Evolutionary conservation across 768 basidiomycete species (phyloP).

Genomic region (Amyloporia xantha): DNA sequence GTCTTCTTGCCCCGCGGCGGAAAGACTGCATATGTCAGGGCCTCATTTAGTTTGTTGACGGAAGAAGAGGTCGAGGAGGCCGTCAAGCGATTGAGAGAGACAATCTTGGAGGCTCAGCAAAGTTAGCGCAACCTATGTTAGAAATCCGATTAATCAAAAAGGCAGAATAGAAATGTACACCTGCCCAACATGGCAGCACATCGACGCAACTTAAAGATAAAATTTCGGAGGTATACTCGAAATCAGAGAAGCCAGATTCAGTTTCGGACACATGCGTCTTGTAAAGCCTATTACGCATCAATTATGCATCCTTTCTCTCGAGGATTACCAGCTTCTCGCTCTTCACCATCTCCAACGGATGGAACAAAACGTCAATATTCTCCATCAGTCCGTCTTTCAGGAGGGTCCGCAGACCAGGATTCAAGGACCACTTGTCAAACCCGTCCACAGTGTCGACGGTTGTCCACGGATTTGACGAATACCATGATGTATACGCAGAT

Average conservation of each 20-base stretch:
- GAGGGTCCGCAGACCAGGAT: constrained; percentile 6
- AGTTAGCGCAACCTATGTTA: not conserved
- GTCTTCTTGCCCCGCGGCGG: constrained; percentile 74
- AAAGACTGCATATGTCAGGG: constrained; percentile 75
- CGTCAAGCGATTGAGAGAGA: constrained; percentile 45
- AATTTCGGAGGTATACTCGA: not conserved
- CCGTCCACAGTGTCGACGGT: constrained; percentile 37
- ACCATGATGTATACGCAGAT: constrained; percentile 4
- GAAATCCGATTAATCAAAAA: no score
- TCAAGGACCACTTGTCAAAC: constrained; percentile 36
- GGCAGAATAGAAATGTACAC: no score
- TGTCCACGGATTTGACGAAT: constrained; percentile 29
- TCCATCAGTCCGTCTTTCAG: constrained; percentile 6
- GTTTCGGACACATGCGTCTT: no score
- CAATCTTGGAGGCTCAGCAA: constrained; percentile 19
- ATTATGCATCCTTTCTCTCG: constrained; percentile 7
- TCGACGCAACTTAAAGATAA: no score
- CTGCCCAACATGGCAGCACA: no score
- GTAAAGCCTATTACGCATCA: no score
- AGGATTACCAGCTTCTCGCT: constrained; percentile 21
- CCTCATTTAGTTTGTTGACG: constrained; percentile 68
- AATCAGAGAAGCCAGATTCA: not conserved
- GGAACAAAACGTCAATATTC: constrained; percentile 4
- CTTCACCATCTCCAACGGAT: constrained; percentile 14
- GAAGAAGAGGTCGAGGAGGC: constrained; percentile 74